Conservation (phyloP, 306 rosid species). For the Glycyrrhiza uralensis region DNA sequence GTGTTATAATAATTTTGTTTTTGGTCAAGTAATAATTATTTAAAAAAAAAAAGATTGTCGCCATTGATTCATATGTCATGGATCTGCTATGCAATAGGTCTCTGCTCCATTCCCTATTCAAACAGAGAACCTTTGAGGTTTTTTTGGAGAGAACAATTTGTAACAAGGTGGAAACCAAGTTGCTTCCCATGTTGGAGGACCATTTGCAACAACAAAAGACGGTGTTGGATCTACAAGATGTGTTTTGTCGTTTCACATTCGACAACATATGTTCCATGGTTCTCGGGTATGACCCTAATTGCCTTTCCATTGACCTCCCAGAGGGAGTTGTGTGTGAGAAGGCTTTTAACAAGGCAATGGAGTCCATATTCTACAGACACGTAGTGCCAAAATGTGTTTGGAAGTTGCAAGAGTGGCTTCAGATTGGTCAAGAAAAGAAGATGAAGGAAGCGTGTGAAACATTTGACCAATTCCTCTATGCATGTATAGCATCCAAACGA, state of each 20-base stretch:
- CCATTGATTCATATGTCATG: too few relatives aligned
- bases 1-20: too few relatives aligned
- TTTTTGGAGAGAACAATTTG: conserved; percentile 3
- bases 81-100: too few relatives aligned
- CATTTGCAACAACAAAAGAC: background rate
- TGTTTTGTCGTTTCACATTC: conserved; percentile 24
- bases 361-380: background rate
- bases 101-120: conserved; percentile 1
- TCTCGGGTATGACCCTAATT: conserved; percentile 27
- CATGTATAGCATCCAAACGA: conserved; percentile 12
- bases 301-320: background rate
- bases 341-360: conserved; percentile 22
- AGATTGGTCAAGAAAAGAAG: conserved; percentile 9
- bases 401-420: conserved; percentile 31
- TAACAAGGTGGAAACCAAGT: background rate
- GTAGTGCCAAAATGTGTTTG: conserved; percentile 18
- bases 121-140: background rate
- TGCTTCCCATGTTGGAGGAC: conserved; percentile 17
- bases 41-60: too few relatives aligned
- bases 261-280: conserved; percentile 19
- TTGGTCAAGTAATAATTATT: too few relatives aligned
- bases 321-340: too few relatives aligned
- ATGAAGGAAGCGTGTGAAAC: background rate
- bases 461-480: conserved; percentile 27
- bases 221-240: conserved; percentile 26